Conservation (phyloP, 257 asterid species). For the Fraxinus pennsylvanica region DNA sequence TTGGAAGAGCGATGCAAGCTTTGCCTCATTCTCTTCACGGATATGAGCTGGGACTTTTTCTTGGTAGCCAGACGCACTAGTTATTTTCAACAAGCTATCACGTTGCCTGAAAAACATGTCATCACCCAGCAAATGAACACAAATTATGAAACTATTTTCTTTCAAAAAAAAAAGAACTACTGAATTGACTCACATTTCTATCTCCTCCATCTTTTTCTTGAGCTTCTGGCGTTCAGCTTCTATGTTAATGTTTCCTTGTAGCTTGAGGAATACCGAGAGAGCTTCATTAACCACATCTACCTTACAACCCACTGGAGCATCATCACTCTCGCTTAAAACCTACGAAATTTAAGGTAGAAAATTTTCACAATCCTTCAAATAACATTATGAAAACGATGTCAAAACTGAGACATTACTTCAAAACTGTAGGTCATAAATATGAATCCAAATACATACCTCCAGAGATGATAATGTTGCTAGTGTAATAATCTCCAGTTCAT, state of each 20-base stretch:
- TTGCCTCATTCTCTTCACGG: constrained; percentile 57
- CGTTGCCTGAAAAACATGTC: constrained; percentile 59
- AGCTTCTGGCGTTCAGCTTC: constrained; percentile 83
- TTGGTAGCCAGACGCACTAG: constrained; percentile 59
- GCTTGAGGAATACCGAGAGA: constrained; percentile 62
- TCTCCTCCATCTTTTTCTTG: constrained; percentile 73
- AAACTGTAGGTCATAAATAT: constrained; percentile 2
- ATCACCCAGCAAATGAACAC: not conserved
- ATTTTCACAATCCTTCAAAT: not conserved
- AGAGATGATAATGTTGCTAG: constrained; percentile 74
- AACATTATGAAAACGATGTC: not conserved
- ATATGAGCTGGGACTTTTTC: constrained; percentile 70
- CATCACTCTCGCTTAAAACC: constrained; percentile 66
- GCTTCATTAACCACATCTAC: constrained; percentile 65
- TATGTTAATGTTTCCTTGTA: constrained; percentile 45
- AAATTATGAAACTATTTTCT: not conserved
- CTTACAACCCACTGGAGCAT: constrained; percentile 66
- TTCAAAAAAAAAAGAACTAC: not conserved
- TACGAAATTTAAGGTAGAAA: constrained; percentile 26
- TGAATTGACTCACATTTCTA: constrained; percentile 51
- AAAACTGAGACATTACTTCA: not conserved
- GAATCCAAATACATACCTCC: constrained; percentile 46
- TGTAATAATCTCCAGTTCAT: constrained; percentile 68
- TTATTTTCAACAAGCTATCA: constrained; percentile 51
- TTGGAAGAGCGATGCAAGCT: constrained; percentile 52